phyloP scores from a whole-genome alignment of 2,329 filamentous ascomycete genomes.

The Aureobasidium subglaciale region DNA sequence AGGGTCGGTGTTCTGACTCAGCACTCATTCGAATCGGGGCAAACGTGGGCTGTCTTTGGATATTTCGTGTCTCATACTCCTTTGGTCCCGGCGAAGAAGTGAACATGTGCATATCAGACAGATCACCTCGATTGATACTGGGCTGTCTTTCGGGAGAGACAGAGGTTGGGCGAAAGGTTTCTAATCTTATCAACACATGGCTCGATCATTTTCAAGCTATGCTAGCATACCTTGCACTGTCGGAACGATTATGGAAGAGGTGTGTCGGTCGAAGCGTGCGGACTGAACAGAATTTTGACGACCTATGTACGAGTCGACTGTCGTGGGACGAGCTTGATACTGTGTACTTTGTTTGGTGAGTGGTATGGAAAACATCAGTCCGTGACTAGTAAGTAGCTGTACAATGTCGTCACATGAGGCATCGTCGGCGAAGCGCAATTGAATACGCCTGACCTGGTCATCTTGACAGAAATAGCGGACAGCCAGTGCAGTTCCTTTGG shows the following conservation, averaged over 20 bases:
- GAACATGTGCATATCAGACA: background rate
- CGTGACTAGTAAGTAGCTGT: background rate
- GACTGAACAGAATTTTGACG: background rate
- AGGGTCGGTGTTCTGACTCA: background rate
- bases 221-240: background rate
- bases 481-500: conserved; percentile 33
- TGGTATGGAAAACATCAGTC: conserved; percentile 7
- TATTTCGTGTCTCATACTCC: background rate
- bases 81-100: background rate
- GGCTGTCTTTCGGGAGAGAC: background rate
- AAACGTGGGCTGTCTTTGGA: conserved; percentile 6
- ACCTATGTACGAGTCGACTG: background rate
- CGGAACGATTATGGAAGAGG: conserved; percentile 1
- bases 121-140: background rate
- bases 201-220: background rate
- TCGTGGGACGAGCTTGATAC: background rate
- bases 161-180: background rate
- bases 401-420: conserved; percentile 18
- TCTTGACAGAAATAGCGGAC: conserved; percentile 34
- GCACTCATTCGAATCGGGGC: background rate
- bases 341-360: background rate
- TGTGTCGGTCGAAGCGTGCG: background rate
- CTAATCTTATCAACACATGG: background rate
- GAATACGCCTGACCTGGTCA: conserved; percentile 27
- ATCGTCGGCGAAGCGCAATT: conserved; percentile 24